phyloP scores from a whole-genome alignment of 352 stramenopile genomes.

The Pythium volutum region DNA sequence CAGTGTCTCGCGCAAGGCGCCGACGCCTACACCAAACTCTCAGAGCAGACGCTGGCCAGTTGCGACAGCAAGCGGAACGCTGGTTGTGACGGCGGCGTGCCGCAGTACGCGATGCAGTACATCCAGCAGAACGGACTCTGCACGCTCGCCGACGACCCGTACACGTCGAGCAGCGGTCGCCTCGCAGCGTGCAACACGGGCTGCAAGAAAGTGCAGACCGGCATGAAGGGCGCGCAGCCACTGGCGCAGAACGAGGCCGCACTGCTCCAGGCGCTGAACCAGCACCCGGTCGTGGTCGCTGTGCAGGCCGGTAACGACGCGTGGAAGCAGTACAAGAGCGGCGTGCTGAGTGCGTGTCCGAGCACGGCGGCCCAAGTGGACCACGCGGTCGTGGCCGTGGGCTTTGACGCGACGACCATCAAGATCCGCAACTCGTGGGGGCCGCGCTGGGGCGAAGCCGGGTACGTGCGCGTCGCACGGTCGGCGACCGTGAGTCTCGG shows the following conservation, averaged over 20 bases:
- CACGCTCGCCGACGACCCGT: conserved; percentile 76
- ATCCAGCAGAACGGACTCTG: conserved; percentile 85
- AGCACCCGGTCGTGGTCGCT: too few relatives aligned
- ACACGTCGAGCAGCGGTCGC: conserved; percentile 33
- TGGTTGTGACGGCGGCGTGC: conserved; percentile 89
- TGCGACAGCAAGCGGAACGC: conserved; percentile 87
- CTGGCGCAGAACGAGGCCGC: too few relatives aligned
- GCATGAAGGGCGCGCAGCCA: too few relatives aligned
- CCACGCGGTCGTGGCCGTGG: conserved; percentile 96
- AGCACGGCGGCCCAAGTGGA: conserved; percentile 86
- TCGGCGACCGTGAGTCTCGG: conserved; percentile 38
- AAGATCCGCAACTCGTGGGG: conserved; percentile 99
- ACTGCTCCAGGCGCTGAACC: too few relatives aligned
- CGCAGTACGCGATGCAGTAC: conserved; percentile 92
- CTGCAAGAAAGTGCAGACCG: too few relatives aligned
- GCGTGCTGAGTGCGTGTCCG: conserved; percentile 59
- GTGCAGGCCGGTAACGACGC: too few relatives aligned
- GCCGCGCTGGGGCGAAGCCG: conserved; percentile 92
- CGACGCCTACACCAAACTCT: conserved; percentile 63
- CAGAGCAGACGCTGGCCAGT: conserved; percentile 92
- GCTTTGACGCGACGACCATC: conserved; percentile 88
- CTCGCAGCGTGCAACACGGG: not conserved
- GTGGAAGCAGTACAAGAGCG: conserved; percentile 25
- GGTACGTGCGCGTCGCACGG: conserved; percentile 91
- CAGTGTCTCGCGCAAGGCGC: too few relatives aligned